Conservation (phyloP, 148 eudicot species). For the Beta vulgaris region DNA sequence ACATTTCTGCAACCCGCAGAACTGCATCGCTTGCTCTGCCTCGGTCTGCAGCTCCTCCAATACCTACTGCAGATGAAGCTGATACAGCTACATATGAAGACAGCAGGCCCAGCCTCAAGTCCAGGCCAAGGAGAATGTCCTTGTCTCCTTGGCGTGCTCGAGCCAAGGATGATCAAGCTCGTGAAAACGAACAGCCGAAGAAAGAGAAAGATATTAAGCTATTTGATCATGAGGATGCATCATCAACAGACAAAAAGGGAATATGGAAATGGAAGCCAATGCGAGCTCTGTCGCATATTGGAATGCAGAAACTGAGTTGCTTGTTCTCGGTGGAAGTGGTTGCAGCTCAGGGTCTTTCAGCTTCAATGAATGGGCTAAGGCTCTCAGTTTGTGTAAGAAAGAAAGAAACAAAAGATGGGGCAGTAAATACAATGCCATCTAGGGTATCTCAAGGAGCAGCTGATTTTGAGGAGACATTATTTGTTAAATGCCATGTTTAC, state of each 20-base stretch:
- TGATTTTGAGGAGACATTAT: conserved; percentile 89
- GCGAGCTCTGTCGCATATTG: conserved; percentile 74
- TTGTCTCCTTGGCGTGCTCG: conserved; percentile 84
- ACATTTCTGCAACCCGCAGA: conserved; percentile 46
- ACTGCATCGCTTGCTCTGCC: conserved; percentile 80
- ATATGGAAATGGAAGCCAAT: conserved; percentile 98
- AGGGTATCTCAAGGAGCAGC: conserved; percentile 90
- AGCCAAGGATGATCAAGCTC: conserved; percentile 40
- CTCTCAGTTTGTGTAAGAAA: conserved; percentile 79
- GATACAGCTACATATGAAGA: conserved; percentile 21
- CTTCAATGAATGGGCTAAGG: conserved; percentile 91
- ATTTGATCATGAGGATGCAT: conserved; percentile 30
- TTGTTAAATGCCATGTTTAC: conserved; percentile 77
- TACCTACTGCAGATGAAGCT: conserved; percentile 41
- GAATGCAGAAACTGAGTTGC: conserved; percentile 87
- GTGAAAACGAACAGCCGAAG: conserved; percentile 21
- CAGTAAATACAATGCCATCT: conserved; percentile 92
- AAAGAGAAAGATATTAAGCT: conserved; percentile 20
- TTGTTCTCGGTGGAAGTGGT: conserved; percentile 92
- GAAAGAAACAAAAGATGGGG: conserved; percentile 85
- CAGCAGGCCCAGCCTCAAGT: conserved; percentile 41
- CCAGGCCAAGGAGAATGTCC: conserved; percentile 73
- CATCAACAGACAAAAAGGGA: conserved; percentile 58
- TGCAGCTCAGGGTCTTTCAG: conserved; percentile 66
- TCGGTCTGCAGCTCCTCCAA: conserved; percentile 49